These are phyloP conservation scores for Rauvolfia tetraphylla DNA, from an alignment of 257 asterid species.

Conservation along the genomic window DNA sequence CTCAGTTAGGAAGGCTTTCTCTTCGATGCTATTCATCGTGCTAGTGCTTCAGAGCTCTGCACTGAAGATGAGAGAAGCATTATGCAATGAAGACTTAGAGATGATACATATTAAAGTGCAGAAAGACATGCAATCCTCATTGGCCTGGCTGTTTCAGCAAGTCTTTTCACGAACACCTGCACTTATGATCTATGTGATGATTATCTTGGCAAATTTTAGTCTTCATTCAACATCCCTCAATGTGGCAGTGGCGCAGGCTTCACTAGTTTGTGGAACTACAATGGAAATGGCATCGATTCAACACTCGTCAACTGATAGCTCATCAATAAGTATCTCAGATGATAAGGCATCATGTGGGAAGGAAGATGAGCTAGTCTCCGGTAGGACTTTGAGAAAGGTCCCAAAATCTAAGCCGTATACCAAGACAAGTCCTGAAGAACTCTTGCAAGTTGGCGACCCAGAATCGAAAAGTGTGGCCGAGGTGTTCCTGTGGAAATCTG, in stretches of 20 bases:
- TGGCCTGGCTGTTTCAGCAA: constrained; percentile 77
- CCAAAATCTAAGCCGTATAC: neutral
- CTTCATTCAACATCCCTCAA: constrained; percentile 41
- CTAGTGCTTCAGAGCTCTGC: constrained; percentile 75
- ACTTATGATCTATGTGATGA: constrained; percentile 70
- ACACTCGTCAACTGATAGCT: neutral
- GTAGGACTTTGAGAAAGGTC: too few relatives aligned
- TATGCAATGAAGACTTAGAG: constrained; percentile 59
- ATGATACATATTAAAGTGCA: constrained; percentile 41
- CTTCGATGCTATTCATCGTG: constrained; percentile 67
- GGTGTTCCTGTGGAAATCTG: constrained; percentile 54
- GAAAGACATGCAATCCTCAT: constrained; percentile 69
- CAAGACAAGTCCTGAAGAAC: constrained; percentile 10
- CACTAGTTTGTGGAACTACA: constrained; percentile 8
- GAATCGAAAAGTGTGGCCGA: constrained; percentile 33
- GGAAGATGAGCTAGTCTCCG: neutral
- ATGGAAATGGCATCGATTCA: neutral
- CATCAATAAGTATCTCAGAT: too few relatives aligned
- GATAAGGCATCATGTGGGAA: neutral
- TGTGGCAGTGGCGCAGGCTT: constrained; percentile 18
- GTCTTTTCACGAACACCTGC: constrained; percentile 69
- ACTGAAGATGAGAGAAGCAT: constrained; percentile 57
- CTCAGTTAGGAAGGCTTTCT: constrained; percentile 57
- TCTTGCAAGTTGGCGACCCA: constrained; percentile 18
- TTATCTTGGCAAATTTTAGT: constrained; percentile 63